Conservation (phyloP, 305 asterid genomes). For the Fraxinus angustifolia region DNA sequence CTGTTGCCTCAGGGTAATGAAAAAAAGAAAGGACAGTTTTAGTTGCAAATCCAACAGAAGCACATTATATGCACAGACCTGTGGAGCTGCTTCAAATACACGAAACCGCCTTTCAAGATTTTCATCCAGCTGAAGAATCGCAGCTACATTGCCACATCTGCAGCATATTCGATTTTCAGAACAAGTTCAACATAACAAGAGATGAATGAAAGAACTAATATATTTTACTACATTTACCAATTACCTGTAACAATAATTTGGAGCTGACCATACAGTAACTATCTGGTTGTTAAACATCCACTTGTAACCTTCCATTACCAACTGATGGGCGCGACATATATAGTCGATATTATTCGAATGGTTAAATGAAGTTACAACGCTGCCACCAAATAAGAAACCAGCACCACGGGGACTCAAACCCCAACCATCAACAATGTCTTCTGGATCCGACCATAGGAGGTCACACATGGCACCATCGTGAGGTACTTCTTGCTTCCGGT, state of each 20-base stretch:
- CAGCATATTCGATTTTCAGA: conserved; percentile 19
- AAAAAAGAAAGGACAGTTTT: neutral
- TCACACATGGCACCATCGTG: conserved; percentile 99
- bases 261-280: conserved; percentile 99
- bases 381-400: conserved; percentile 89
- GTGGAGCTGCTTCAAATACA: conserved; percentile 94
- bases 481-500: conserved; percentile 97
- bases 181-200: conserved; percentile 13
- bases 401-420: conserved; percentile 99
- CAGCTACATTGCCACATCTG: conserved; percentile 98
- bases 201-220: conserved; percentile 1
- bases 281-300: conserved; percentile 96
- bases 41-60: neutral
- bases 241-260: conserved; percentile 94
- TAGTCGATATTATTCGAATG: conserved; percentile 83
- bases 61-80: conserved; percentile 45
- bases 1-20: neutral
- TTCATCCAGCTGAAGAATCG: conserved; percentile 86
- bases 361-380: conserved; percentile 79
- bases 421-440: conserved; percentile 95
- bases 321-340: conserved; percentile 96
- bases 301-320: conserved; percentile 97
- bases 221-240: conserved; percentile 26
- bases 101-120: conserved; percentile 72
- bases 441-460: conserved; percentile 98